Evolutionary conservation across 192 early-diverging fungal genomes (phyloP).

Genomic region (Chytriomyces hyalinus): DNA sequence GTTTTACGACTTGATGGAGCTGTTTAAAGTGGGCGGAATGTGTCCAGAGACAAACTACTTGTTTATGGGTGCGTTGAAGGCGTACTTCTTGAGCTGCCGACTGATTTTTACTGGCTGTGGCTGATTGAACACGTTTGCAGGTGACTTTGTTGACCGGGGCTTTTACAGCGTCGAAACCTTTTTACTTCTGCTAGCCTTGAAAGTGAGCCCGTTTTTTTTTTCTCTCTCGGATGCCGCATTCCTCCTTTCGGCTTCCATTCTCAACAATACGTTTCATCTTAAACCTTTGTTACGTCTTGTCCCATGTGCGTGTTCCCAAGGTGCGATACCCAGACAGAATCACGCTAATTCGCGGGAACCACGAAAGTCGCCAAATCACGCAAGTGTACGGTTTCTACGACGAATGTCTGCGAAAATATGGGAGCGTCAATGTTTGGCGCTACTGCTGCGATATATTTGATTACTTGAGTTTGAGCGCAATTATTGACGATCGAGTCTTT

Average conservation of each 20-base stretch:
- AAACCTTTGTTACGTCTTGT: neutral
- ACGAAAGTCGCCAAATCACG: constrained; percentile 98
- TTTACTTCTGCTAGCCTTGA: constrained; percentile 91
- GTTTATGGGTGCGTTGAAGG: constrained; percentile 77
- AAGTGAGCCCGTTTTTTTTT: constrained; percentile 59
- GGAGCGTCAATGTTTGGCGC: constrained; percentile 98
- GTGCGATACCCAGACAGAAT: constrained; percentile 67
- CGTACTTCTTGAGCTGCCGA: neutral
- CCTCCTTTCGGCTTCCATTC: too few relatives aligned
- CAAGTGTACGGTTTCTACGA: constrained; percentile 99
- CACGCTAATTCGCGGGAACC: constrained; percentile 97
- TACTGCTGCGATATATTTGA: constrained; percentile 98
- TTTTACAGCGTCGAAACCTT: constrained; percentile 99
- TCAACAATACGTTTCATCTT: neutral
- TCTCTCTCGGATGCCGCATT: too few relatives aligned
- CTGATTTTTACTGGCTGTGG: neutral
- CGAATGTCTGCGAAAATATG: constrained; percentile 98
- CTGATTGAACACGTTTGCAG: constrained; percentile 34
- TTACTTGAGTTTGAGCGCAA: constrained; percentile 91
- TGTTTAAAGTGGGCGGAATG: constrained; percentile 96
- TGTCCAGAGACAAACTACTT: constrained; percentile 97
- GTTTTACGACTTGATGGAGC: constrained; percentile 96
- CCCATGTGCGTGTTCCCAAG: constrained; percentile 12
- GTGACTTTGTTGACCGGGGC: constrained; percentile 99
- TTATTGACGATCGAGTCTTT: constrained; percentile 97